Conservation (phyloP, 2,329 filamentous ascomycete species). For the Arthrobotrys megalospora region DNA sequence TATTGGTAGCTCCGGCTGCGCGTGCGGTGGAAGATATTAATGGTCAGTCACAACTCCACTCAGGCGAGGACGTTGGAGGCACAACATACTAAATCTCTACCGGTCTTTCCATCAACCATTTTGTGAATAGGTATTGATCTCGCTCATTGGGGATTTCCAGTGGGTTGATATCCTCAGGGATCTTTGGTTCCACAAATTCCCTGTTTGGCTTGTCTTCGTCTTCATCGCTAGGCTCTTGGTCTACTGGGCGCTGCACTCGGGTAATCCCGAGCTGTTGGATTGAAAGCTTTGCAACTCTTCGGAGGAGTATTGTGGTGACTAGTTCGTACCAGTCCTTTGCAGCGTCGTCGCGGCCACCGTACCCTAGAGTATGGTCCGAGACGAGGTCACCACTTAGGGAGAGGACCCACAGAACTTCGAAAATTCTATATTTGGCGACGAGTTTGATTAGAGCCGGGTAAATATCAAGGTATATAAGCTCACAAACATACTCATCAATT, state of each 20-base stretch:
- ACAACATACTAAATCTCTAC: slow-evolving; percentile 44
- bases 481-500: slow-evolving; percentile 62
- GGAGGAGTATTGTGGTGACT: slow-evolving; percentile 39
- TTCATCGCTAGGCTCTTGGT: neutral
- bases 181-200: slow-evolving; percentile 34
- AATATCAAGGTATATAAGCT: neutral
- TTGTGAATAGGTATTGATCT: slow-evolving; percentile 56
- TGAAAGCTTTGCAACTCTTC: slow-evolving; percentile 50
- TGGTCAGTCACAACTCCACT: slow-evolving; percentile 7
- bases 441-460: neutral
- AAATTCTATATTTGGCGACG: slow-evolving; percentile 45
- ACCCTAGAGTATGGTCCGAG: slow-evolving; percentile 9
- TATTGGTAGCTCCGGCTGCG: slow-evolving; percentile 54
- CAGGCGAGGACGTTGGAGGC: neutral
- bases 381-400: slow-evolving; percentile 16
- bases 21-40: slow-evolving; percentile 10
- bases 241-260: neutral
- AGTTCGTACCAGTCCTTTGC: slow-evolving; percentile 39
- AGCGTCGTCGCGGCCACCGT: neutral
- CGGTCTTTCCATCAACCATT: slow-evolving; percentile 56
- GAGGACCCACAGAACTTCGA: slow-evolving; percentile 62
- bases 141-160: slow-evolving; percentile 54
- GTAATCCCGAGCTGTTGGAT: slow-evolving; percentile 55
- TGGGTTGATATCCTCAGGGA: slow-evolving; percentile 35
- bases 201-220: neutral